phyloP scores from a whole-genome alignment of 768 basidiomycete species.

The Suillus lakei region DNA sequence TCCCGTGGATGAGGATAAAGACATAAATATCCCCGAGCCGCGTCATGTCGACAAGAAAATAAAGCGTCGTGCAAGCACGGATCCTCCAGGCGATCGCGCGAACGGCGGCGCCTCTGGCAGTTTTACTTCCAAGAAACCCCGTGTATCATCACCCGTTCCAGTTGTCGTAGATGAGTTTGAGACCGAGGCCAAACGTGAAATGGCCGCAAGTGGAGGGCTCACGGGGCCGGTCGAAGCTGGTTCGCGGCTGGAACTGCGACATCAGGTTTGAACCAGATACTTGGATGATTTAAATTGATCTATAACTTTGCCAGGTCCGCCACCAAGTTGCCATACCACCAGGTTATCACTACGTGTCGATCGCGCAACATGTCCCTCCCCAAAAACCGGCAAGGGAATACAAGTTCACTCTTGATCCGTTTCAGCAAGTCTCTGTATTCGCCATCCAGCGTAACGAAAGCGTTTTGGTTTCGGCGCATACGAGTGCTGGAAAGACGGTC shows the following conservation, averaged over 20 bases:
- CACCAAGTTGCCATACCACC: conserved; percentile 97
- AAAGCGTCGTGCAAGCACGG: conserved; percentile 22
- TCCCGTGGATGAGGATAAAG: conserved; percentile 32
- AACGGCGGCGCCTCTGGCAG: conserved; percentile 24
- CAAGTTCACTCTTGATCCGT: conserved; percentile 96
- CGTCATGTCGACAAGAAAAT: conserved; percentile 24
- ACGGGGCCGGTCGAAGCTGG: conserved; percentile 73
- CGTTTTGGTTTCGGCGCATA: conserved; percentile 97
- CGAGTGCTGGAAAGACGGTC: conserved; percentile 98
- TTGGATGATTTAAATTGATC: conserved; percentile 5
- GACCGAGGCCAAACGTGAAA: conserved; percentile 90
- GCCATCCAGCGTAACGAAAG: conserved; percentile 98
- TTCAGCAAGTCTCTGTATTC: conserved; percentile 92
- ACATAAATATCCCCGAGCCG: conserved; percentile 9
- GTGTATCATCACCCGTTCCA: conserved; percentile 68
- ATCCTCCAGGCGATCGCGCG: conserved; percentile 7
- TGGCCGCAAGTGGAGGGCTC: conserved; percentile 87
- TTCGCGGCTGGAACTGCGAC: conserved; percentile 73
- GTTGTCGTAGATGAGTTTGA: conserved; percentile 93
- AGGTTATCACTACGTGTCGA: conserved; percentile 88
- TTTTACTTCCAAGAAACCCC: conserved; percentile 58
- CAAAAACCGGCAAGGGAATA: conserved; percentile 91
- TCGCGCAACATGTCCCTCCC: conserved; percentile 89
- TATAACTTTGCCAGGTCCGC: conserved; percentile 61
- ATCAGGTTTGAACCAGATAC: conserved; percentile 59